These are phyloP conservation scores for Leucosporidium creatinivorum DNA, from an alignment of 768 basidiomycete species.

Conservation along the genomic window DNA sequence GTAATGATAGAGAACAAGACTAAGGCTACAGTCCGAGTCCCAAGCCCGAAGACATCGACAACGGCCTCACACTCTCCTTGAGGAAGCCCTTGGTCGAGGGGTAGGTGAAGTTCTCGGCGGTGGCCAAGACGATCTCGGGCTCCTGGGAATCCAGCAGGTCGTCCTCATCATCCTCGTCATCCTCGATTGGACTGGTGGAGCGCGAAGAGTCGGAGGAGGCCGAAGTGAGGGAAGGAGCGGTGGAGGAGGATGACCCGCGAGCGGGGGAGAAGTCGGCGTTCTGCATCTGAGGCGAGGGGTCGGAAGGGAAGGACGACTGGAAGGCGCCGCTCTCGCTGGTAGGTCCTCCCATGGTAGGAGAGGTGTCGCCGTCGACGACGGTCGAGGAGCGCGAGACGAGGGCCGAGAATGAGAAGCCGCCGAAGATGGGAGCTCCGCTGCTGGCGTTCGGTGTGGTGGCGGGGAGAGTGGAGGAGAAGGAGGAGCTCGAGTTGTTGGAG, in stretches of 20 bases:
- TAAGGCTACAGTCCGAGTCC: too few relatives aligned
- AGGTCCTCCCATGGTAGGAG: conserved; percentile 5
- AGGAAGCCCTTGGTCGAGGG: too few relatives aligned
- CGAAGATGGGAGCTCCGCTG: conserved; percentile 19
- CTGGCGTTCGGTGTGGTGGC: background rate
- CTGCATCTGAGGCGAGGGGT: conserved; percentile 7
- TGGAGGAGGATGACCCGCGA: background rate
- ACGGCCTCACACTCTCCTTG: too few relatives aligned
- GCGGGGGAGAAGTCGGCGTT: background rate
- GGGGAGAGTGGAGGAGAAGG: conserved; percentile 9
- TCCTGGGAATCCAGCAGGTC: too few relatives aligned
- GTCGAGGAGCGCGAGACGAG: conserved; percentile 10
- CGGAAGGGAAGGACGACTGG: conserved; percentile 15
- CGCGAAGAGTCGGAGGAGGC: background rate
- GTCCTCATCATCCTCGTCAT: too few relatives aligned
- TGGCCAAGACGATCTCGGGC: too few relatives aligned
- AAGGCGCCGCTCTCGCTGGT: background rate
- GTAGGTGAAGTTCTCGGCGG: too few relatives aligned
- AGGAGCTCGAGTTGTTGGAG: conserved; percentile 1
- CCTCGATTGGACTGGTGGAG: background rate
- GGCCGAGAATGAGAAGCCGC: conserved; percentile 27
- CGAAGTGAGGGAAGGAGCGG: conserved; percentile 19
- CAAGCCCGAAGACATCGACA: too few relatives aligned
- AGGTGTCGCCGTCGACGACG: conserved; percentile 16
- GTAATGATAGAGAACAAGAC: too few relatives aligned